phyloP scores from a whole-genome alignment of 2,329 filamentous ascomycete genomes.

The Colletotrichum sp. region DNA sequence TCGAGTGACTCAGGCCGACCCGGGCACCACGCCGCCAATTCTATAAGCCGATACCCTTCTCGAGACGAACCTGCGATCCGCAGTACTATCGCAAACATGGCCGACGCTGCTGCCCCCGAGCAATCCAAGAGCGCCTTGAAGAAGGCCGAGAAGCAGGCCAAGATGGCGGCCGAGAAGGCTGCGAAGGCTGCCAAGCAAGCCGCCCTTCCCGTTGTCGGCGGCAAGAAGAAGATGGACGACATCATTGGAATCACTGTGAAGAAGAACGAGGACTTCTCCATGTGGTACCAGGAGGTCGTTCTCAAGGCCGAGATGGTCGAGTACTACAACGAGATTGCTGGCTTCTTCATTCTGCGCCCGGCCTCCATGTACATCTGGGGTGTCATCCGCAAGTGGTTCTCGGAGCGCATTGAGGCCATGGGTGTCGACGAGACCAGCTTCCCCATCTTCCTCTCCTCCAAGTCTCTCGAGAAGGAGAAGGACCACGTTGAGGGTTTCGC shows the following conservation, averaged over 20 bases:
- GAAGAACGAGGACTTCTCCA: constrained; percentile 86
- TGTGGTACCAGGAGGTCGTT: constrained; percentile 98
- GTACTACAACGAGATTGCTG: constrained; percentile 93
- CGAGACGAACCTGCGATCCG: constrained; percentile 8
- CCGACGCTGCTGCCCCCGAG: constrained; percentile 23
- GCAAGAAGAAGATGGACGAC: constrained; percentile 66
- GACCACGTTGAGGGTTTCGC: constrained; percentile 99
- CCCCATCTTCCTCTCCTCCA: constrained; percentile 91
- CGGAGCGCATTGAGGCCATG: constrained; percentile 81
- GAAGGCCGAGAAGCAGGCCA: constrained; percentile 69
- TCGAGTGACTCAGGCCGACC: constrained; percentile 19
- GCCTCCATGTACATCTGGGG: constrained; percentile 72
- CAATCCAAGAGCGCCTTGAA: constrained; percentile 69
- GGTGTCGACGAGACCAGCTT: constrained; percentile 97
- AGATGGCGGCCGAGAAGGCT: constrained; percentile 65
- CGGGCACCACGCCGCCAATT: constrained; percentile 8
- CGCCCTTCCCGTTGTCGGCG: constrained; percentile 55
- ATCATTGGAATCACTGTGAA: constrained; percentile 88
- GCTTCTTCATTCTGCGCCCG: constrained; percentile 91
- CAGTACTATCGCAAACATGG: constrained; percentile 20
- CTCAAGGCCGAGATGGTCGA: constrained; percentile 97
- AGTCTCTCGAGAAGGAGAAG: constrained; percentile 88
- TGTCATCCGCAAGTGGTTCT: constrained; percentile 70
- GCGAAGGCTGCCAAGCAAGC: constrained; percentile 65
- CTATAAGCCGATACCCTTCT: constrained; percentile 3